Evolutionary conservation across 805 yeast genomes (phyloP), one percentile per base, ranked within the genome.

Genomic region (Ogataea pilisensis): DNA sequence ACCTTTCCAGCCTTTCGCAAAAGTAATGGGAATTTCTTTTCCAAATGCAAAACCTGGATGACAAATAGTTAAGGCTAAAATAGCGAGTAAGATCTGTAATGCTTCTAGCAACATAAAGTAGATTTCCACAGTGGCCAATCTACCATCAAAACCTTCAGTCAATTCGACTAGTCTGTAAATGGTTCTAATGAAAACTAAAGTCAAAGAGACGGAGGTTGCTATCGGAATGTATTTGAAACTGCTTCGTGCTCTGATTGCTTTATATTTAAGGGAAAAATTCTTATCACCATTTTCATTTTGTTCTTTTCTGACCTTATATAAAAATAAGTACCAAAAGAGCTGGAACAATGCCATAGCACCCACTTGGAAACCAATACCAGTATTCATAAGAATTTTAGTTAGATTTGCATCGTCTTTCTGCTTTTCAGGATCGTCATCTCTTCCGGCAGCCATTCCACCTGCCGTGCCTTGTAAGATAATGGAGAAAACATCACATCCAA

Each of bases 121-220:
- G 34, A 66, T 59, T 55, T 83, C 87, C 39, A 74, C 75, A 2
- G 70, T 66, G 35, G 85, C 81, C 50, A 88, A 64, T 41, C 61
- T 68, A 2, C 95, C 90, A 5, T 55, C 45, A 84, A 89, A 85
- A 12, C 90, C 90, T 53, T 80, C 77, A 2, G 79, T 61, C 42
- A 87, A 66, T 61, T 88, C 96, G 28, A 76, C 70, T 22, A 85
- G 70, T 55, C 96, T 74, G 62, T 84, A 87, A 30, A 80, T 65
- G 50, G 89, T 82, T 55, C 96, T 73, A 22, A 76, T 65, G 47
- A 75, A 80, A 20, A 87, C 70, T 31, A 78, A 69, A 8, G 26
- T 22, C 11, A 22, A 22, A 22, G 26, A 22, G 11, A 22, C 9
- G 7, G 26, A 22, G 9, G 11, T 11, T 8, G 26, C 26, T 8